These are phyloP conservation scores for Amanita rubescens DNA, from an alignment of 768 basidiomycete species.

Conservation along the genomic window DNA sequence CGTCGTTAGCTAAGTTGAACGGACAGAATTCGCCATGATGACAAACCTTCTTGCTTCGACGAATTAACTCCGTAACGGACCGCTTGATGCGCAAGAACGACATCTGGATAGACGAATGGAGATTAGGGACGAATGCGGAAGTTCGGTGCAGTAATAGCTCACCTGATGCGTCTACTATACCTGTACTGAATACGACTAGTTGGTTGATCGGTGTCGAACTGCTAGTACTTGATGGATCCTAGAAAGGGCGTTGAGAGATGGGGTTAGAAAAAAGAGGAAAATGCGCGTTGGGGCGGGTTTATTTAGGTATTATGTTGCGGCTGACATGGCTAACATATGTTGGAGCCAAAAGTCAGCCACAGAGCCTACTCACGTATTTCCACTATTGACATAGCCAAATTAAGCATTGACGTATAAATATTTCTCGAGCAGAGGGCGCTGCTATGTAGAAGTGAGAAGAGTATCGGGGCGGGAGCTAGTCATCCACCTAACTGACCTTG, in stretches of 20 bases:
- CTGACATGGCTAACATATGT: slow-evolving; percentile 6
- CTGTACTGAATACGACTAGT: not conserved
- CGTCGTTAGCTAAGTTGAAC: not conserved
- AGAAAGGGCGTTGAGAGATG: not conserved
- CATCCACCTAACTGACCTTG: not conserved
- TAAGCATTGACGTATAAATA: not conserved
- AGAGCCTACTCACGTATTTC: not conserved
- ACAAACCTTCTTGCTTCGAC: slow-evolving; percentile 7
- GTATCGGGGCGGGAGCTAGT: not conserved
- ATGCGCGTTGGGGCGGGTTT: not conserved
- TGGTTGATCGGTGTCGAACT: not conserved
- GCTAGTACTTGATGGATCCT: not conserved
- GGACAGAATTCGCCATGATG: not conserved
- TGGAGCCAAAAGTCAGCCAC: slow-evolving; percentile 5
- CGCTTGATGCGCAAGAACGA: slow-evolving; percentile 1
- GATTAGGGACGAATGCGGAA: not conserved
- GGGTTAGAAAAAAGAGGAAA: not conserved
- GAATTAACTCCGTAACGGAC: slow-evolving; percentile 7
- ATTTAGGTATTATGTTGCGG: not conserved
- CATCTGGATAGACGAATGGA: slow-evolving; percentile 1
- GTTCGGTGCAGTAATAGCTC: not conserved
- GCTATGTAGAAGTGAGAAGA: not conserved
- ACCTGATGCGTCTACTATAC: not conserved
- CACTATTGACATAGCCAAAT: slow-evolving; percentile 1
- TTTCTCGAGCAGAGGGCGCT: not conserved